Base-by-base conservation (phyloP, 2,329 filamentous ascomycete species). In the Boeremia lycopersici region DNA sequence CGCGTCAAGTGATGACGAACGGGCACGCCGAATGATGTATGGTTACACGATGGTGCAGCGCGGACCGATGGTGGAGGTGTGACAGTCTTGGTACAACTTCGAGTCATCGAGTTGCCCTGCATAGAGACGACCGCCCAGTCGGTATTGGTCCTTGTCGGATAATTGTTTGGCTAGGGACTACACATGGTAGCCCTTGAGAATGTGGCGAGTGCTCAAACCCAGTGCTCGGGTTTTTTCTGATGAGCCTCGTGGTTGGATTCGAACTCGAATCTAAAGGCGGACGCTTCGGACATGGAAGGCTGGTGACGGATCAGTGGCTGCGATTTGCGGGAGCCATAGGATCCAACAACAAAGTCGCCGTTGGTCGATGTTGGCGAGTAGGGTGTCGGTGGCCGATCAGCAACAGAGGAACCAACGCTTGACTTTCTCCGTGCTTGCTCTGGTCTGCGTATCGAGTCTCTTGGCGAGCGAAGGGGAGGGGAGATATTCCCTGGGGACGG, bases 311-410 rank as follows among this genome's bases (percentile, higher is more conserved):
- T 55, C 36, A 69, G 65, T 44, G 66, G 62, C 19, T 65, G 65
- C 3, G 72, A 73, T 39, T 63, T 70, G 54, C 63, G 66, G 38
- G 70, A 71, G 10, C 41, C 60, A 61, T 41, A 56, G 13, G 17
- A 71, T 68, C 11, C 56, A 62, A 51, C 66, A 48, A 23, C 62
- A 62, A 57, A 71, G 12, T 74, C 70, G 45, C 60, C 58, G 17
- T 59, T 62, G 49, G 65, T 63, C 4, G 71, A 71, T 17, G 63
- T 61, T n/a, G 73, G 73, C 12, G 73, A 75, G 56, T 74, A 76
- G 2, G 74, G 74, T 25, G 74, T 76, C 9, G 73, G 74, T 49
- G 74, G 74, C 43, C 74, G 64, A 51, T 75, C 73, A 7, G 70
- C 69, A 31, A 74, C 58, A 8, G 69, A 72, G 7, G 67, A 72